Evolutionary conservation across 768 basidiomycete genomes (phyloP).

Genomic region (Suillus paluster): DNA sequence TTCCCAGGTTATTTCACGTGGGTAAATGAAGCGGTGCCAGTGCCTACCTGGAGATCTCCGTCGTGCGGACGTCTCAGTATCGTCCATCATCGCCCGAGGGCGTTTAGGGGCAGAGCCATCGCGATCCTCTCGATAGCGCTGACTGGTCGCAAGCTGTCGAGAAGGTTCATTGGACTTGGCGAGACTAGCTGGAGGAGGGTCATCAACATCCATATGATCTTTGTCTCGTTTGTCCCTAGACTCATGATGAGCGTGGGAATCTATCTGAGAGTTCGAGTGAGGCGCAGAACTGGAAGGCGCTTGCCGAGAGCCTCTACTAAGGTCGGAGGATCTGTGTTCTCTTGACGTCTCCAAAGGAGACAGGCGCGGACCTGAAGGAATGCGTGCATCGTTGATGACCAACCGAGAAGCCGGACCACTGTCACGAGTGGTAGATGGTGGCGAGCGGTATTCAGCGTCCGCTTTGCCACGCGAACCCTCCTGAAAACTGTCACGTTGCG

Average conservation of each 20-base stretch:
- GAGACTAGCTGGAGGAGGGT: slow-evolving; percentile 12
- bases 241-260: slow-evolving; percentile 23
- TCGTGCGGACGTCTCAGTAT: slow-evolving; percentile 14
- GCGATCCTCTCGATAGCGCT: slow-evolving; percentile 16
- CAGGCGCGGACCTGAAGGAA: slow-evolving; percentile 12
- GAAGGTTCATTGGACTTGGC: slow-evolving; percentile 24
- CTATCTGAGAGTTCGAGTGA: neutral
- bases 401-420: slow-evolving; percentile 8
- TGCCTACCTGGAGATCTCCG: slow-evolving; percentile 6
- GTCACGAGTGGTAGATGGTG: slow-evolving; percentile 15
- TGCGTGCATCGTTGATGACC: neutral
- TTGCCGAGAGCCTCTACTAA: slow-evolving; percentile 4
- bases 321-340: slow-evolving; percentile 2
- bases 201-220: slow-evolving; percentile 33
- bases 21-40: neutral
- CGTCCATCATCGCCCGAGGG: slow-evolving; percentile 41
- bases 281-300: slow-evolving; percentile 11
- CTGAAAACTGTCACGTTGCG: slow-evolving; percentile 38
- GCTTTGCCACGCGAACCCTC: slow-evolving; percentile 20
- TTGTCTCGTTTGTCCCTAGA: slow-evolving; percentile 24
- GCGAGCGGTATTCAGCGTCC: neutral
- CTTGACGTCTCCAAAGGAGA: slow-evolving; percentile 8
- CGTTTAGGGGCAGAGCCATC: slow-evolving; percentile 36
- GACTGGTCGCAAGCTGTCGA: slow-evolving; percentile 23
- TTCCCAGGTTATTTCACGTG: neutral